Conservation (phyloP, 306 rosid genomes). For the Chamaecrista fasciculata region DNA sequence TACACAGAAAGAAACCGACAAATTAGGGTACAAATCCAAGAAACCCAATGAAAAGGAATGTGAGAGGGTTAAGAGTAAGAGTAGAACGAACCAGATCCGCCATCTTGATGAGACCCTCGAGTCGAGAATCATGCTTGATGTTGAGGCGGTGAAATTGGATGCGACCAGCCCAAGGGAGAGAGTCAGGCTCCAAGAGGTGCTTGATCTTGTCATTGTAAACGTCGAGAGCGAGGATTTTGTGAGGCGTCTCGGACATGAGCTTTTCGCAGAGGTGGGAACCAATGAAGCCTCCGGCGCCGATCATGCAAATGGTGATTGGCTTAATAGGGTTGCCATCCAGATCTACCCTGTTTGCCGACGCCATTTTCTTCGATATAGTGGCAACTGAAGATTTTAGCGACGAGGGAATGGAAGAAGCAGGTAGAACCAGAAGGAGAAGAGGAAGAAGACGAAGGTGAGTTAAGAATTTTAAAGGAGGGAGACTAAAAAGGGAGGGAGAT, state of each 20-base stretch:
- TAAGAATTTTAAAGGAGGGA: background rate
- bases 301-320: constrained; percentile 89
- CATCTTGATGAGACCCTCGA: constrained; percentile 91
- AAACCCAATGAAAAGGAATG: background rate
- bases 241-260: constrained; percentile 73
- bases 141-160: constrained; percentile 94
- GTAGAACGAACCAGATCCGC: constrained; percentile 81
- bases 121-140: constrained; percentile 88
- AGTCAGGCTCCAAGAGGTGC: constrained; percentile 80
- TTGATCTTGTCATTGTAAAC: constrained; percentile 94
- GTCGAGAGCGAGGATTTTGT: constrained; percentile 79
- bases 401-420: no score
- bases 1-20: constrained; percentile 3
- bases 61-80: background rate
- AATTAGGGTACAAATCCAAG: background rate
- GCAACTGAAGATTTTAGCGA: background rate
- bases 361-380: constrained; percentile 34
- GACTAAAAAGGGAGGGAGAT: background rate
- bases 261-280: constrained; percentile 98
- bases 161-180: constrained; percentile 67
- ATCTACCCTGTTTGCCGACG: constrained; percentile 64
- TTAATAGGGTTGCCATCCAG: constrained; percentile 78
- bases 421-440: no score
- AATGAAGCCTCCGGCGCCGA: constrained; percentile 98
- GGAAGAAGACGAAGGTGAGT: background rate